Base-by-base conservation (phyloP, 2,329 filamentous ascomycete species). In the Paraphoma sp. region DNA sequence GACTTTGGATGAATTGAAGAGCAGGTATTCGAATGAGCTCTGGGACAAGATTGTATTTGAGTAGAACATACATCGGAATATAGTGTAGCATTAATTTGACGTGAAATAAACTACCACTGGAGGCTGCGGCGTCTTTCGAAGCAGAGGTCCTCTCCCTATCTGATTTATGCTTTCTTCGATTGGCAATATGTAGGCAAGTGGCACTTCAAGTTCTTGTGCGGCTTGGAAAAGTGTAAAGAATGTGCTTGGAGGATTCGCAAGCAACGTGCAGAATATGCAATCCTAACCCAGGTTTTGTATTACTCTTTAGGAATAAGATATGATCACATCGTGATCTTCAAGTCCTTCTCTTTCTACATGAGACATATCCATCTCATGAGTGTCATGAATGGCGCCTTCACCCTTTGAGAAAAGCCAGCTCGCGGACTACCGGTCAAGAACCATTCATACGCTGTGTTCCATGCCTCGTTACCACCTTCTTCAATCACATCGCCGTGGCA, bases 401-500 rank as follows among this genome's bases (percentile, higher is more conserved):
- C 7, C 17, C 40, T 29, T 6, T 43, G 44, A 8, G 46, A 3
- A 0, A 57, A 3, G 3, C 47, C 6, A 5, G 54, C 33, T 18
- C 31, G 29, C 5, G 46, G 16, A 1, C 33, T 9, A 3, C 60
- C 54, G 7, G 46, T 30, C n/a, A 65, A 6, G 10, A 57, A 62
- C 62, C 62, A 65, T 1, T 54, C 52, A 40, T 65, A 59, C 4
- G 48, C 45, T 18, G 45, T 44, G n/a, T n/a, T 9, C 60, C 62
- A 65, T 4, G 54, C 56, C 17, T 33, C 30, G 1, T 55, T 59
- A 0, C 57, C 58, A 12, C 16, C 43, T n/a, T 16, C 30, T 18
- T 53, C 48, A 12, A 65, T 48, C 12, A 63, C 48, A 9, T 62
- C 60, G 12, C 62, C 58, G 16, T 65, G 60, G 23, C 60, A 65